Conservation (phyloP, 495 filamentous ascomycete species). For the Cryomyces minteri region DNA sequence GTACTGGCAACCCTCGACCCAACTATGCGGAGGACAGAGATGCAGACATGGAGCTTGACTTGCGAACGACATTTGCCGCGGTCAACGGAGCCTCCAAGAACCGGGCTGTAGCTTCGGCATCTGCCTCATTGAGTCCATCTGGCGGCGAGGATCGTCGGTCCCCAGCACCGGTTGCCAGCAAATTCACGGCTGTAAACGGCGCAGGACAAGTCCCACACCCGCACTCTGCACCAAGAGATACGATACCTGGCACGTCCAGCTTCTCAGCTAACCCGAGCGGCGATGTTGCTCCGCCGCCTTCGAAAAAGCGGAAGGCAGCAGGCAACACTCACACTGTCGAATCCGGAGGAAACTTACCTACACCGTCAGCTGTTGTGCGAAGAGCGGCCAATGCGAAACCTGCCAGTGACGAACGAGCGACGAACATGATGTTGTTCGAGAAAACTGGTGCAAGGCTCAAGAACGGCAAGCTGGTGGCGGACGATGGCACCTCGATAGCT, state of each 20-base stretch:
- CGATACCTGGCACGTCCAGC: slow-evolving; percentile 44
- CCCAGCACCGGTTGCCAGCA: not conserved
- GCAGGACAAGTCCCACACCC: slow-evolving; percentile 9
- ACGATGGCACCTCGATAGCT: slow-evolving; percentile 70
- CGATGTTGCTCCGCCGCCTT: slow-evolving; percentile 20
- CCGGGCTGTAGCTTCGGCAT: slow-evolving; percentile 5
- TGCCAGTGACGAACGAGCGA: slow-evolving; percentile 9
- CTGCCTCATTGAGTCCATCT: slow-evolving; percentile 2
- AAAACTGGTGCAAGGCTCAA: slow-evolving; percentile 45
- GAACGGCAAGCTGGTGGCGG: slow-evolving; percentile 65
- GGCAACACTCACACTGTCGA: not conserved
- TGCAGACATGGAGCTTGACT: slow-evolving; percentile 50
- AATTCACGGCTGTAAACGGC: not conserved
- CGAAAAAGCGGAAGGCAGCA: slow-evolving; percentile 64
- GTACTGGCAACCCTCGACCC: slow-evolving; percentile 57
- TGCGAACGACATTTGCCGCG: slow-evolving; percentile 1
- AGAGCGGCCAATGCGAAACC: slow-evolving; percentile 4
- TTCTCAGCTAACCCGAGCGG: slow-evolving; percentile 33
- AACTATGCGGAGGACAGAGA: slow-evolving; percentile 98
- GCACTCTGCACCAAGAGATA: slow-evolving; percentile 29
- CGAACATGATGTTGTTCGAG: slow-evolving; percentile 83
- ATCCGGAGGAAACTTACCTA: not conserved
- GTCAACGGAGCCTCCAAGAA: slow-evolving; percentile 9
- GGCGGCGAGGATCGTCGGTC: slow-evolving; percentile 7
- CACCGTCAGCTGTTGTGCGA: not conserved